Conservation (phyloP, 2,329 filamentous ascomycete genomes). For the Acrodontium crateriforme region DNA sequence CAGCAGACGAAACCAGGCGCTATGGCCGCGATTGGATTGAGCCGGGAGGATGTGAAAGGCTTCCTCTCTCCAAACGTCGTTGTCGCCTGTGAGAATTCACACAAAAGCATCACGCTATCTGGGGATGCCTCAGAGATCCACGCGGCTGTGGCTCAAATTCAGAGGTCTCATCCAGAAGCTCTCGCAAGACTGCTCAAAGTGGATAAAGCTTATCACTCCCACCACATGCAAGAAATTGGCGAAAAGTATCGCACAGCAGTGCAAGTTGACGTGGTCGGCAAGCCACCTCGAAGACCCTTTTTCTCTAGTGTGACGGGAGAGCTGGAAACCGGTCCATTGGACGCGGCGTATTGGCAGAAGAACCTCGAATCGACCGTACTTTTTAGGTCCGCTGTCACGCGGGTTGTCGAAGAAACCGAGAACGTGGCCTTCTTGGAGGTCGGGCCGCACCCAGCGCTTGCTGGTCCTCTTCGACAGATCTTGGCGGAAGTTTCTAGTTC, state of each 20-base stretch:
- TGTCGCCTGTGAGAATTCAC: not conserved
- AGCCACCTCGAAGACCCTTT: not conserved
- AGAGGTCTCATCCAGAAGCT: not conserved
- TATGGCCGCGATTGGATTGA: not conserved
- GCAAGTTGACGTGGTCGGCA: not conserved
- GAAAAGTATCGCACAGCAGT: not conserved
- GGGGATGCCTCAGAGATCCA: not conserved
- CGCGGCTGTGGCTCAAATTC: not conserved
- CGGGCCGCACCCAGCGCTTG: conserved; percentile 34
- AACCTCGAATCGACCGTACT: not conserved
- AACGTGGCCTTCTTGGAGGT: conserved; percentile 32
- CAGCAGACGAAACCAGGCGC: not conserved
- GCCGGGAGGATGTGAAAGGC: not conserved
- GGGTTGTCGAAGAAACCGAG: too few species aligned
- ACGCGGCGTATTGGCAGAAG: not conserved
- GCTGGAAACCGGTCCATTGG: not conserved
- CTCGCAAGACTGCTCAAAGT: conserved; percentile 27
- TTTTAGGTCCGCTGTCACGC: not conserved
- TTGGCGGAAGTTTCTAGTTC: conserved; percentile 6
- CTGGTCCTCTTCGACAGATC: conserved; percentile 25
- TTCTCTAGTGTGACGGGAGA: not conserved
- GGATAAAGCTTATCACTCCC: conserved; percentile 30
- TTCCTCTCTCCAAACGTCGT: not conserved
- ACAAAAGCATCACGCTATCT: not conserved
- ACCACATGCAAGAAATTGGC: conserved; percentile 16